Evolutionary conservation across 352 stramenopile genomes (phyloP).

Genomic region (Thalassiosira pacifica): DNA sequence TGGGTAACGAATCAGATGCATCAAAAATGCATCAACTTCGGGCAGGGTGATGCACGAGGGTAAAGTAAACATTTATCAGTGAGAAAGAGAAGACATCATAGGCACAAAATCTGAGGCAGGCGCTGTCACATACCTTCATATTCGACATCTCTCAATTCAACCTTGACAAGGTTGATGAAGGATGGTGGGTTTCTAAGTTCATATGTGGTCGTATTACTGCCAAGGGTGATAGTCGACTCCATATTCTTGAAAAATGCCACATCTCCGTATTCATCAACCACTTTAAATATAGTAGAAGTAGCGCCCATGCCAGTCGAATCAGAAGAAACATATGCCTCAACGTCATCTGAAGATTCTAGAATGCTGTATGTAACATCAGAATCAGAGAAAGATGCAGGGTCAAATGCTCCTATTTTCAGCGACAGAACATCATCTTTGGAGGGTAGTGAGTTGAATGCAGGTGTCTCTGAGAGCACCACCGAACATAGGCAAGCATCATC

Average conservation of each 20-base stretch:
- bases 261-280: constrained; percentile 66
- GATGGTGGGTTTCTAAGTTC: constrained; percentile 71
- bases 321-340: constrained; percentile 57
- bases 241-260: constrained; percentile 71
- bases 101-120: background rate
- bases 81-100: background rate
- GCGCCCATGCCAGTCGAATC: constrained; percentile 31
- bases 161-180: constrained; percentile 66
- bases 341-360: constrained; percentile 49
- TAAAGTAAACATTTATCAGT: background rate
- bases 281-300: constrained; percentile 70
- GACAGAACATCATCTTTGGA: constrained; percentile 68
- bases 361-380: constrained; percentile 53
- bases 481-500: constrained; percentile 69
- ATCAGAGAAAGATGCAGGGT: constrained; percentile 62
- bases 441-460: constrained; percentile 60
- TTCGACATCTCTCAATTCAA: constrained; percentile 69
- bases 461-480: constrained; percentile 52
- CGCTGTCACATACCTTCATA: constrained; percentile 64
- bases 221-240: constrained; percentile 56
- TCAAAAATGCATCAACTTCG: constrained; percentile 79
- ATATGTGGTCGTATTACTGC: constrained; percentile 21
- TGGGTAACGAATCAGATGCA: constrained; percentile 73
- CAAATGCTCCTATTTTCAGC: constrained; percentile 66
- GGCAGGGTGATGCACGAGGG: background rate